Evolutionary conservation across 352 stramenopile species (phyloP).

Genomic region (Stramenopiles sp.): DNA sequence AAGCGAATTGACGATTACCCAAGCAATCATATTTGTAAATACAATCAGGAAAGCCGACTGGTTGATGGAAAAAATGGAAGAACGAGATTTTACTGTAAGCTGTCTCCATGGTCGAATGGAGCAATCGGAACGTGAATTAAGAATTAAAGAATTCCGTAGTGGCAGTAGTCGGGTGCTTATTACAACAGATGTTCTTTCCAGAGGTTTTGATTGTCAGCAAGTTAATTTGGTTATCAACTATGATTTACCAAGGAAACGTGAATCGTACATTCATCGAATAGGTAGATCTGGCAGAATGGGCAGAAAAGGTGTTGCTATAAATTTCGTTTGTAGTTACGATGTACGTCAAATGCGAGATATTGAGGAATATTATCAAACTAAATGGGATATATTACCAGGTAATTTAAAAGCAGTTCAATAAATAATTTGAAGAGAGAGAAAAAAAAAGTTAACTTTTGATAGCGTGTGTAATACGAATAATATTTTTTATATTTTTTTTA

Average conservation of each 20-base stretch:
- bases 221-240: constrained; percentile 99
- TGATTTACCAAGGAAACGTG: constrained; percentile 90
- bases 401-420: too few species aligned
- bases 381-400: too few species aligned
- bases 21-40: constrained; percentile 91
- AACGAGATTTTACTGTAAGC: constrained; percentile 99
- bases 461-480: too few species aligned
- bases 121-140: constrained; percentile 90
- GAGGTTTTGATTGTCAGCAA: constrained; percentile 99
- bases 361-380: too few species aligned
- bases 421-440: too few species aligned
- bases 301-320: constrained; percentile 99
- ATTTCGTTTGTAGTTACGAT: too few species aligned
- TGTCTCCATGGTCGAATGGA: constrained; percentile 93
- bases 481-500: too few species aligned
- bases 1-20: constrained; percentile 99
- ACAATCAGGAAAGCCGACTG: constrained; percentile 82
- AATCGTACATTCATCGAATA: constrained; percentile 98
- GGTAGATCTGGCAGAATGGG: constrained; percentile 96
- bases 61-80: constrained; percentile 90
- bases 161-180: constrained; percentile 99
- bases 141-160: constrained; percentile 99
- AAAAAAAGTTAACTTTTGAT: too few species aligned
- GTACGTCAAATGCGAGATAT: too few species aligned
- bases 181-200: constrained; percentile 95